Conservation (phyloP, 1,139 yeast genomes). For the Scheffersomyces quercinus region DNA sequence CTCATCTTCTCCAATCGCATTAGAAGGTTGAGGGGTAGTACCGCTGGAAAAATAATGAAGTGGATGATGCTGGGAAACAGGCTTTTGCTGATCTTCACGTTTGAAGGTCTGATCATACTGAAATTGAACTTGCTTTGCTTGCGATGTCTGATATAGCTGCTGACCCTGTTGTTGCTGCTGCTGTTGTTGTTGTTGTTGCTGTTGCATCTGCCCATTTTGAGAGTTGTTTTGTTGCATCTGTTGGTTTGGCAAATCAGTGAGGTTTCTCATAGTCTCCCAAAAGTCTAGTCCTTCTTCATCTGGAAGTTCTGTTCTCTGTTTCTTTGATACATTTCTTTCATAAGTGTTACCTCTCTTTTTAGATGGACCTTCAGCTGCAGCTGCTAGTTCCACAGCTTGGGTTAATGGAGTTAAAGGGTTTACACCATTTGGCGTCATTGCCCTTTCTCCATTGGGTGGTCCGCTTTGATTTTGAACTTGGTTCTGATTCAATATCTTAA, state of each 20-base stretch:
- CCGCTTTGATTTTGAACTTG: constrained; percentile 1
- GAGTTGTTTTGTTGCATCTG: constrained; percentile 10
- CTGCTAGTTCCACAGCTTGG: constrained; percentile 45
- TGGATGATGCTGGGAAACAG: constrained; percentile 52
- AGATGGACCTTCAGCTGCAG: constrained; percentile 32
- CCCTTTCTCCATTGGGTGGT: background rate
- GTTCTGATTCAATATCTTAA: constrained; percentile 36
- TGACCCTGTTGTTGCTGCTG: constrained; percentile 6
- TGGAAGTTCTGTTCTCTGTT: constrained; percentile 15
- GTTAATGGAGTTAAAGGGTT: constrained; percentile 41
- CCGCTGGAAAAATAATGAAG: constrained; percentile 32
- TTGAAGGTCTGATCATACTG: constrained; percentile 2
- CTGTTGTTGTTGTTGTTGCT: constrained; percentile 9
- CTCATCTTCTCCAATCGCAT: background rate
- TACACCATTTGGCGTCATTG: background rate
- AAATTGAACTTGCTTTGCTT: constrained; percentile 1
- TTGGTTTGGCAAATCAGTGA: constrained; percentile 36
- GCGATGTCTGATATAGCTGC: background rate
- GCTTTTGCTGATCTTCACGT: background rate
- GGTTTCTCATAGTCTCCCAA: constrained; percentile 67
- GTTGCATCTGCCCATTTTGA: constrained; percentile 9
- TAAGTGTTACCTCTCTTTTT: constrained; percentile 6
- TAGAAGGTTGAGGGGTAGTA: constrained; percentile 14
- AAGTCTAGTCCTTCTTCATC: constrained; percentile 56
- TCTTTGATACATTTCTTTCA: constrained; percentile 12